Base-by-base conservation (phyloP, 148 eudicot species). In the Rhododendron williamsianum region DNA sequence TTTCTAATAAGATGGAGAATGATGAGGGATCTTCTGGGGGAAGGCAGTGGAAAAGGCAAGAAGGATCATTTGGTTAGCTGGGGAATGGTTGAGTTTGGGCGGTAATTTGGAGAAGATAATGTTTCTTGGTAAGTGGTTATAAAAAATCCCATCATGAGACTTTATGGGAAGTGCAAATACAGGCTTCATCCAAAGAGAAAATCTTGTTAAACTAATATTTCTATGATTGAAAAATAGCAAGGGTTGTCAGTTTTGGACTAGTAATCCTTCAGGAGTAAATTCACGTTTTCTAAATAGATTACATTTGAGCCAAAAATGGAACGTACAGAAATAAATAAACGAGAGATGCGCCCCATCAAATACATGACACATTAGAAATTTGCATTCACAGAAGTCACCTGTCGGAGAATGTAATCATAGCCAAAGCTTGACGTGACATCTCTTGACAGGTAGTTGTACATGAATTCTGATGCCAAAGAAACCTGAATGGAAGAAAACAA, bases 391-490 rank as follows among this genome's bases (percentile, higher is more conserved):
- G 8, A 73, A 72, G 13, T 78, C 87, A 97, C 99, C 98, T 96
- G 99, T 51, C 98, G 97, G 69, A 96, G 92, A 36, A 96, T 87
- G 85, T 91, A 95, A 89, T 96, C 99, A 89, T 96, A 96, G 74
- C 99, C 99, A 84, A 95, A 89, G 80, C 96, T 95, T 56, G 98
- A 90, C 43, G 98, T 93, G 45, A 89, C 98, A 46, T 96, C 99
- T 87, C 87, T 90, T 71, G 99, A 93, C 91, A 96, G 83, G 87
- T 93, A 91, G 87, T 96, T 95, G 89, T 95, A 96, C 94, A 92
- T 91, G 79, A 96, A 87, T 81, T 96, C 98, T 36, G 99, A 86
- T 81, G 98, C 98, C 16, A 95, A 89, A 87, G 98, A 94, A 87
- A 95, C 91, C 98, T 83, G 51, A 33, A 54, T 21, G 30, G 45